Evolutionary conservation across 345 rosid species (phyloP).

Genomic region (Lenwebbia sp.): DNA sequence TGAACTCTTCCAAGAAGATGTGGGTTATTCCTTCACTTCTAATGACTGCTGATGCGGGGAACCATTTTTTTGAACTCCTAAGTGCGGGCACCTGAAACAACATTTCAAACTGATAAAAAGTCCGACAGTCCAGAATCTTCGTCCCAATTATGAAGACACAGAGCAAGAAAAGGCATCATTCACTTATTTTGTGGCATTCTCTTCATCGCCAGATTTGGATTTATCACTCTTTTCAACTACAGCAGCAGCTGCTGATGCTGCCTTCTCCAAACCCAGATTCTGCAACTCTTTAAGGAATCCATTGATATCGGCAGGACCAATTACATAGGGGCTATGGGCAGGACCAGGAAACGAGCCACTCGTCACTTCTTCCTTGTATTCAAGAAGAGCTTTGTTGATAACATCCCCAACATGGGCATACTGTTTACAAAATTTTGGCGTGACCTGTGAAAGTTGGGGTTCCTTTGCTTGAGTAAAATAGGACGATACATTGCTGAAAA

Average conservation of each 20-base stretch:
- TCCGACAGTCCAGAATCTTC: not conserved
- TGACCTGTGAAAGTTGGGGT: conserved; percentile 35
- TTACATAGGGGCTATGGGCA: conserved; percentile 65
- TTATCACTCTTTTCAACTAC: conserved; percentile 36
- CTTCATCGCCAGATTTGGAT: not conserved
- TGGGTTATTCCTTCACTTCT: not conserved
- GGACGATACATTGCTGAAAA: not conserved
- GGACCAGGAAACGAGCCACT: conserved; percentile 69
- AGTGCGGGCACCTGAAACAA: not conserved
- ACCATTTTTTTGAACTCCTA: not conserved
- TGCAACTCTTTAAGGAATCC: conserved; percentile 63
- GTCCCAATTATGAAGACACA: not conserved
- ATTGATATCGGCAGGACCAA: conserved; percentile 32
- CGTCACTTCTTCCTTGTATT: conserved; percentile 71
- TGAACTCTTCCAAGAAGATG: not conserved
- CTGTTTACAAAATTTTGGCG: conserved; percentile 89
- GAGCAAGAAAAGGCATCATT: not conserved
- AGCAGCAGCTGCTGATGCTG: conserved; percentile 56
- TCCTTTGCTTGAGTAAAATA: not conserved
- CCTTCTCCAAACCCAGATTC: conserved; percentile 59
- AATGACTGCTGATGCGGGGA: not conserved
- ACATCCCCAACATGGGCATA: conserved; percentile 62
- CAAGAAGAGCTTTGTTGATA: conserved; percentile 61
- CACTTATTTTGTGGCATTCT: not conserved
- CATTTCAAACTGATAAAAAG: not conserved